Percentiles rank a stretch among this genome's conserved stretches.
Conservation (phyloP, 2,329 filamentous ascomycete genomes). For the Sarocladiaceae sp. region DNA sequence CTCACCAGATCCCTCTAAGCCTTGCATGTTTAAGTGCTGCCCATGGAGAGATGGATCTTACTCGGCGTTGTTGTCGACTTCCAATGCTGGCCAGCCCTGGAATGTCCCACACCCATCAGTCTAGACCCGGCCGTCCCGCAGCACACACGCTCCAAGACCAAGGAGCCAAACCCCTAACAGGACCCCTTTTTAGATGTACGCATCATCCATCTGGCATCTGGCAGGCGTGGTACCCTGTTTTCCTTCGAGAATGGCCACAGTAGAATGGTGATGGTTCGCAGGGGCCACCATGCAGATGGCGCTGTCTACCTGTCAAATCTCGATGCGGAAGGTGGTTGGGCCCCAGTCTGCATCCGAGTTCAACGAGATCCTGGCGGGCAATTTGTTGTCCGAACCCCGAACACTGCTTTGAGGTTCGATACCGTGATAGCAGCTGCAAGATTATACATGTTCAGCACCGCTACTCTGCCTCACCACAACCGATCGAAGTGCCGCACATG, state of each 20-base stretch:
- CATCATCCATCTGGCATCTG: slow-evolving; percentile 9
- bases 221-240: background rate
- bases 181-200: slow-evolving; percentile 4
- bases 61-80: too few relatives aligned
- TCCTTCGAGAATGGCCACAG: background rate
- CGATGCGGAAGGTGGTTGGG: background rate
- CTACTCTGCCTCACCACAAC: too few relatives aligned
- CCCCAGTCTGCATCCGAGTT: too few relatives aligned
- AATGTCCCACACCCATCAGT: background rate
- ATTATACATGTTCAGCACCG: too few relatives aligned
- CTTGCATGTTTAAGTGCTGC: too few relatives aligned
- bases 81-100: background rate
- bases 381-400: too few relatives aligned
- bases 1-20: too few relatives aligned
- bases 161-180: background rate
- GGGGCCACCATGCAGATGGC: background rate
- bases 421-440: too few relatives aligned
- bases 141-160: background rate
- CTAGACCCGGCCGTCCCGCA: slow-evolving; percentile 7
- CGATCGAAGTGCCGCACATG: too few relatives aligned
- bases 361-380: too few relatives aligned
- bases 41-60: too few relatives aligned
- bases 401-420: too few relatives aligned
- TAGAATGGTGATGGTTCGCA: background rate
- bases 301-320: background rate